Conservation (phyloP, 352 stramenopile species). For the Plasmopara muralis region DNA sequence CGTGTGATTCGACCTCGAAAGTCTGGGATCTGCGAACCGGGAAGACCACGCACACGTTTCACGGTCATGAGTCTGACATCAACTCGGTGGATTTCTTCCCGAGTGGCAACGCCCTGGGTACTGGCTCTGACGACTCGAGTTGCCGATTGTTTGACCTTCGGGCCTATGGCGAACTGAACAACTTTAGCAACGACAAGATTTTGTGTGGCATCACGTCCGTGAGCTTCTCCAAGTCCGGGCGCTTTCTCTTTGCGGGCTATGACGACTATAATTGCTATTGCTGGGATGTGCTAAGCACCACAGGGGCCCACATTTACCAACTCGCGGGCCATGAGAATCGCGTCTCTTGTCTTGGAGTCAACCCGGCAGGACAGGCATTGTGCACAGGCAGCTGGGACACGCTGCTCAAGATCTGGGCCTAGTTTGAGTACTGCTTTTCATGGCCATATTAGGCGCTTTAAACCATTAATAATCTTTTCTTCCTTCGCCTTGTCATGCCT, state of each 20-base stretch:
- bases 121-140: slow-evolving; percentile 95
- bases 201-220: slow-evolving; percentile 96
- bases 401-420: slow-evolving; percentile 96
- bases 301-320: slow-evolving; percentile 87
- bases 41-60: slow-evolving; percentile 95
- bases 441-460: not conserved
- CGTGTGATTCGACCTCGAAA: slow-evolving; percentile 95
- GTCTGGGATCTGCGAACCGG: slow-evolving; percentile 96
- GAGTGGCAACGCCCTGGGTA: slow-evolving; percentile 92
- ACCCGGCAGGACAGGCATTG: slow-evolving; percentile 91
- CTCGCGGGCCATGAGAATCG: slow-evolving; percentile 94
- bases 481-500: not conserved
- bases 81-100: slow-evolving; percentile 98
- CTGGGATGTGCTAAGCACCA: slow-evolving; percentile 94
- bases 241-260: slow-evolving; percentile 97
- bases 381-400: slow-evolving; percentile 99
- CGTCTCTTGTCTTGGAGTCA: slow-evolving; percentile 96
- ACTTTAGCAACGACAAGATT: slow-evolving; percentile 96
- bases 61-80: slow-evolving; percentile 97
- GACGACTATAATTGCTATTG: slow-evolving; percentile 97
- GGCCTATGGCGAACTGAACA: slow-evolving; percentile 94
- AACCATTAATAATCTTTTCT: not conserved
- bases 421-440: slow-evolving; percentile 11
- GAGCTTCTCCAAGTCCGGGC: slow-evolving; percentile 92
- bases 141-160: slow-evolving; percentile 97